Evolutionary conservation across 1,284 basidiomycete genomes (phyloP).

Genomic region (Moesziomyces sp.): DNA sequence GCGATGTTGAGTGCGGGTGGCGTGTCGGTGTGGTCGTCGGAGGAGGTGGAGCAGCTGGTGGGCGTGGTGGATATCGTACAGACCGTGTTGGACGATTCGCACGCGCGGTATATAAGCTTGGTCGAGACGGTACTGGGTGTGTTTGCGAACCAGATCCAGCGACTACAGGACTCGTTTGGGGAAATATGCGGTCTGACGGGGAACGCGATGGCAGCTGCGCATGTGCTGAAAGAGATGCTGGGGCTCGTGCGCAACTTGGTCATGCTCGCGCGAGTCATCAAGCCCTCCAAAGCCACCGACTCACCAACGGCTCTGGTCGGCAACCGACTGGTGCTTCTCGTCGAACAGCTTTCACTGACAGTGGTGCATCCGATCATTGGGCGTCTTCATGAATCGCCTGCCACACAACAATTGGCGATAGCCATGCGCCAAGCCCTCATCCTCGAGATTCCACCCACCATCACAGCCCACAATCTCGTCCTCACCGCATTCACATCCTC

Average conservation of each 20-base stretch:
- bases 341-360: not conserved
- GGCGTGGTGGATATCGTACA: slow-evolving; percentile 38
- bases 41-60: slow-evolving; percentile 33
- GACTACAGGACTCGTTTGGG: slow-evolving; percentile 6
- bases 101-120: slow-evolving; percentile 31
- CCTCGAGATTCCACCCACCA: not conserved
- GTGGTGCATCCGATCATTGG: not conserved
- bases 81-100: slow-evolving; percentile 26
- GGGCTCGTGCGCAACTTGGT: not conserved
- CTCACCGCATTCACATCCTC: not conserved
- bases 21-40: slow-evolving; percentile 45
- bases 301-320: not conserved
- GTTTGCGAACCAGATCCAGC: slow-evolving; percentile 5
- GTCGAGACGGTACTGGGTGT: slow-evolving; percentile 16
- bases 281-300: not conserved
- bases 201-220: not conserved
- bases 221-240: not conserved
- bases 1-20: slow-evolving; percentile 28
- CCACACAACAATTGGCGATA: not conserved
- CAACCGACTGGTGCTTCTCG: not conserved
- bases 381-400: not conserved
- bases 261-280: not conserved
- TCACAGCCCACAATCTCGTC: not conserved
- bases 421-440: not conserved
- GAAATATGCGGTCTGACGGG: slow-evolving; percentile 1